A percentile compares a stretch with the other conserved stretches of the same genome.
Evolutionary conservation across 2,329 filamentous ascomycete species (phyloP).

Genomic region (Escovopsis weberi): DNA sequence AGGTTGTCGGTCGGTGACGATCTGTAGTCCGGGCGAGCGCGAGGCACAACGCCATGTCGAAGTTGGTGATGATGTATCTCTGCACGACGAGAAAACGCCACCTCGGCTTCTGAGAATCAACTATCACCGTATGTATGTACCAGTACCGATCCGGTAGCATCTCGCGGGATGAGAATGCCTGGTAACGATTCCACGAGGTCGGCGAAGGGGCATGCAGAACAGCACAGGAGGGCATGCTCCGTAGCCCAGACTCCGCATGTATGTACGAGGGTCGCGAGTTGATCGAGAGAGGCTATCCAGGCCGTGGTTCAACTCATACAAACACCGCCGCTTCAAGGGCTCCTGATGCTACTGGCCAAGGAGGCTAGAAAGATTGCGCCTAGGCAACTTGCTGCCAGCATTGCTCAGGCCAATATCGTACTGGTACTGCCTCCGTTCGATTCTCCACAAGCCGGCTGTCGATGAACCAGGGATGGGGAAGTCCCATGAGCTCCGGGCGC

Average conservation of each 20-base stretch:
- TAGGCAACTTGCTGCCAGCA: background rate
- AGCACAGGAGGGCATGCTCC: too few relatives aligned
- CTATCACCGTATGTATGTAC: background rate
- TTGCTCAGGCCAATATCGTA: too few relatives aligned
- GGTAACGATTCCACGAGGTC: too few relatives aligned
- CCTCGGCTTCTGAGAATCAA: slow-evolving; percentile 6
- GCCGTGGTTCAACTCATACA: background rate
- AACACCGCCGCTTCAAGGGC: background rate
- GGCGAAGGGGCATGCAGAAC: too few relatives aligned
- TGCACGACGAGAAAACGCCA: slow-evolving; percentile 2
- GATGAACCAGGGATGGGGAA: too few relatives aligned
- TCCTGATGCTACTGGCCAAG: background rate
- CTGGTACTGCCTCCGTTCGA: too few relatives aligned
- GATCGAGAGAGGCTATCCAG: background rate
- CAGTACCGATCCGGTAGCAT: background rate
- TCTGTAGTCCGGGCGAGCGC: background rate
- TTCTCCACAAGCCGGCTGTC: too few relatives aligned
- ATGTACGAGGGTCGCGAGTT: background rate
- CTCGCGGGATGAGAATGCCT: background rate
- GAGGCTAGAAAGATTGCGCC: background rate
- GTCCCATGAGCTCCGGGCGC: too few relatives aligned
- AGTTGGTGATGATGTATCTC: background rate
- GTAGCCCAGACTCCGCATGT: too few relatives aligned
- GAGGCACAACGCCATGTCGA: background rate
- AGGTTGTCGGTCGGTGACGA: background rate